Conservation (phyloP, 768 basidiomycete species). For the Neoboletus subvelutipes region DNA sequence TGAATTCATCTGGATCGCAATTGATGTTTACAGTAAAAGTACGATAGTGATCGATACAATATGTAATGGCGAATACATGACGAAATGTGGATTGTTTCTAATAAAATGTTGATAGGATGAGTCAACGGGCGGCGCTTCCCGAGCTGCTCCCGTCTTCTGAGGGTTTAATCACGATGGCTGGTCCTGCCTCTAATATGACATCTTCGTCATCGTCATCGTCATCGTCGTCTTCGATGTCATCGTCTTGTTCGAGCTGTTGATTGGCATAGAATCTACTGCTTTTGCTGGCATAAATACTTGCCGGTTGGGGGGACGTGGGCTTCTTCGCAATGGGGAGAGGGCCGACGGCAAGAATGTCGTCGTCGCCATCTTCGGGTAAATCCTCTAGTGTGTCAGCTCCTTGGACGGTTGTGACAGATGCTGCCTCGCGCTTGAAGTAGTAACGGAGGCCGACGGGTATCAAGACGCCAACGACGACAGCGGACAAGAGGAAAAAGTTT, state of each 20-base stretch:
- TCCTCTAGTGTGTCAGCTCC: constrained; percentile 36
- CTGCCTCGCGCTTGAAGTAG: constrained; percentile 69
- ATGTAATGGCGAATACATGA: constrained; percentile 16
- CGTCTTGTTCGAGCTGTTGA: constrained; percentile 54
- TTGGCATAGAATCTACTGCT: constrained; percentile 40
- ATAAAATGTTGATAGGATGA: constrained; percentile 9
- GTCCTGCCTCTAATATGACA: constrained; percentile 73
- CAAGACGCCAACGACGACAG: constrained; percentile 88
- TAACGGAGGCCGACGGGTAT: constrained; percentile 89
- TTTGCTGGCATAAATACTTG: constrained; percentile 36
- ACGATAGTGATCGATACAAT: constrained; percentile 13
- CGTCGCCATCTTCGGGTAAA: constrained; percentile 37
- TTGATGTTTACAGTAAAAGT: neutral
- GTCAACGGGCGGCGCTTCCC: constrained; percentile 23
- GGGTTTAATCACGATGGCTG: constrained; percentile 50
- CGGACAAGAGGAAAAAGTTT: constrained; percentile 83
- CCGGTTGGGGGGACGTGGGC: constrained; percentile 33
- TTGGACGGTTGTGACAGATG: constrained; percentile 37
- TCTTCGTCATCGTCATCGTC: constrained; percentile 65
- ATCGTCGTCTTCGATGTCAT: constrained; percentile 62
- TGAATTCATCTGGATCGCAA: neutral
- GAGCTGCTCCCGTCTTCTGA: constrained; percentile 23
- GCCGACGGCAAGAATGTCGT: constrained; percentile 56
- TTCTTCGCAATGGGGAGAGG: constrained; percentile 47
- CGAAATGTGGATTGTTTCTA: constrained; percentile 10